Percentiles rank a stretch among this genome's conserved stretches.
Evolutionary conservation across 257 asterid species (phyloP).

Genomic region (Gentiana macrophylla): DNA sequence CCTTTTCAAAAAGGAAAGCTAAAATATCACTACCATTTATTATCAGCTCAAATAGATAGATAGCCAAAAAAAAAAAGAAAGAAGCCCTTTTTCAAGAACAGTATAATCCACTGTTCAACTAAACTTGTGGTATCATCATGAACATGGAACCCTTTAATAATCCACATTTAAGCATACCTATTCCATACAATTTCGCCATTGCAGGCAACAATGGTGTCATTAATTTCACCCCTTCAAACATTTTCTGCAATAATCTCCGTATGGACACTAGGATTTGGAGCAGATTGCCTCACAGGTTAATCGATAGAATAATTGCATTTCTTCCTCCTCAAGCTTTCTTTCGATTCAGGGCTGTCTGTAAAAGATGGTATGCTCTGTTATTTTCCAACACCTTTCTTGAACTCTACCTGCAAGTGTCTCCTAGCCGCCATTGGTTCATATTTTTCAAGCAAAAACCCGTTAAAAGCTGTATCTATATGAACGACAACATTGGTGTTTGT

Average conservation of each 20-base stretch:
- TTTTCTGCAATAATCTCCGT: constrained; percentile 20
- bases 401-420: constrained; percentile 50
- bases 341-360: constrained; percentile 71
- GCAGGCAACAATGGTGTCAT: neutral
- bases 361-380: constrained; percentile 68
- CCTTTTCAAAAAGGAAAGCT: constrained; percentile 1
- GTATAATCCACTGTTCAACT: neutral
- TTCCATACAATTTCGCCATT: constrained; percentile 34
- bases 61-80: too few species aligned
- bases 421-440: constrained; percentile 58
- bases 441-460: constrained; percentile 55
- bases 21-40: neutral
- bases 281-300: constrained; percentile 53
- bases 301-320: constrained; percentile 63
- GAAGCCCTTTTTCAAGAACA: neutral
- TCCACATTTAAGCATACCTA: constrained; percentile 30
- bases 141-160: constrained; percentile 60
- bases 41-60: neutral
- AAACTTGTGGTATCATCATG: neutral
- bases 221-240: neutral
- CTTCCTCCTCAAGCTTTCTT: constrained; percentile 90
- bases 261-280: constrained; percentile 90
- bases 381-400: constrained; percentile 59
- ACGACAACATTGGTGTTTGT: constrained; percentile 3
- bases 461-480: constrained; percentile 34